These are phyloP conservation scores for Primulina eburnea DNA, from an alignment of 257 asterid genomes.

Conservation along the genomic window DNA sequence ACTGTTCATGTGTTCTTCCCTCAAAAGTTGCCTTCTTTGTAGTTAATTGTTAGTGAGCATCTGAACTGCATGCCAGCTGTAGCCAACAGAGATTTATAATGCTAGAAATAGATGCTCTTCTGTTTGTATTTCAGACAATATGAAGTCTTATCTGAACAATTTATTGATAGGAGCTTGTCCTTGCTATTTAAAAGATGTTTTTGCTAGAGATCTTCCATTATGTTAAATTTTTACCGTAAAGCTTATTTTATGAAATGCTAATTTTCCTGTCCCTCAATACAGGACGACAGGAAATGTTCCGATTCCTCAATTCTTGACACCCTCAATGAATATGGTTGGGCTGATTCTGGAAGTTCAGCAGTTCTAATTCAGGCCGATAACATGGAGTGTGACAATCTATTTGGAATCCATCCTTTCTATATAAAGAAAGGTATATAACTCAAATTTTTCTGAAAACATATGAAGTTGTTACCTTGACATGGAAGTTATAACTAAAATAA, in stretches of 20 bases:
- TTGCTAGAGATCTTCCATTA: neutral
- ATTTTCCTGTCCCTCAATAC: conserved; percentile 20
- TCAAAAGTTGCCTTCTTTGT: conserved; percentile 1
- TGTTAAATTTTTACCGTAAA: neutral
- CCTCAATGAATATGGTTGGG: conserved; percentile 70
- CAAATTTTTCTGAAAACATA: neutral
- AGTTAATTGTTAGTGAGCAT: conserved; percentile 4
- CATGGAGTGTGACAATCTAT: conserved; percentile 57
- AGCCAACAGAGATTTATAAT: neutral
- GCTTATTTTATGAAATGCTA: conserved; percentile 10
- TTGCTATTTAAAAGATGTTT: conserved; percentile 4
- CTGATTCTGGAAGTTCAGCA: conserved; percentile 42
- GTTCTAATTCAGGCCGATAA: conserved; percentile 36
- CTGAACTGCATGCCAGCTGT: neutral
- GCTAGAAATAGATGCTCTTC: neutral
- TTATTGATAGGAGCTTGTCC: conserved; percentile 4
- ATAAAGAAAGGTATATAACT: conserved; percentile 66
- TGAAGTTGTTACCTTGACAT: neutral
- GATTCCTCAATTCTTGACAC: conserved; percentile 43
- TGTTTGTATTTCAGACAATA: neutral
- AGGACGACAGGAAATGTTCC: conserved; percentile 49
- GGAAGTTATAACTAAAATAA: conserved; percentile 8
- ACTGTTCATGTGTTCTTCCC: conserved; percentile 16
- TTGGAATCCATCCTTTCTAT: conserved; percentile 92
- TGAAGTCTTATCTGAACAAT: conserved; percentile 2